Evolutionary conservation across 1,139 yeast species (phyloP).

Genomic region (Candida sp.): DNA sequence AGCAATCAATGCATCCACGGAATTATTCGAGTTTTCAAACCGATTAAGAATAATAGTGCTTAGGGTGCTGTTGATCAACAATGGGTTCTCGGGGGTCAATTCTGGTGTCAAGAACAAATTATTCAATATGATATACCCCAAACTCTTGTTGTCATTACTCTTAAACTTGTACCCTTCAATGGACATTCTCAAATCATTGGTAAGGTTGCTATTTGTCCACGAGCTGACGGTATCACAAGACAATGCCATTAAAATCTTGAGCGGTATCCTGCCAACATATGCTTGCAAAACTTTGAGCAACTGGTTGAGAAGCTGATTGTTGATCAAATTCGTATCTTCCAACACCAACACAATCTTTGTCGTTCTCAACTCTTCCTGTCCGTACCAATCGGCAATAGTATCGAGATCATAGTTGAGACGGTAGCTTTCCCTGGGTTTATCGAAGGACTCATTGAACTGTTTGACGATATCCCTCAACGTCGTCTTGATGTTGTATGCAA

Average conservation of each 20-base stretch:
- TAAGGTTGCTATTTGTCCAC: conserved; percentile 42
- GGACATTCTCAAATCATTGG: conserved; percentile 31
- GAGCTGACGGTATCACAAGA: conserved; percentile 45
- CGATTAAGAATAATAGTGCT: conserved; percentile 40
- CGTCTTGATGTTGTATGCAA: conserved; percentile 41
- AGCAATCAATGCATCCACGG: conserved; percentile 56
- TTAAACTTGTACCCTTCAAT: conserved; percentile 48
- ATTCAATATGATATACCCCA: conserved; percentile 41
- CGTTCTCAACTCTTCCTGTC: conserved; percentile 11
- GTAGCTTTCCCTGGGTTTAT: conserved; percentile 14
- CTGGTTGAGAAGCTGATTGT: conserved; percentile 52
- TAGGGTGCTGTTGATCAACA: conserved; percentile 26
- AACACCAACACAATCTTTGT: conserved; percentile 44
- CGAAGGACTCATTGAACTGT: conserved; percentile 25
- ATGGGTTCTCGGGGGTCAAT: conserved; percentile 19
- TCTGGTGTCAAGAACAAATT: conserved; percentile 35
- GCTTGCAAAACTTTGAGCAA: conserved; percentile 51
- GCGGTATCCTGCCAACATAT: conserved; percentile 37
- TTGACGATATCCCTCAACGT: conserved; percentile 41
- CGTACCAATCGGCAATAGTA: conserved; percentile 52
- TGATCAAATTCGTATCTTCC: conserved; percentile 71
- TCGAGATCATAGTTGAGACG: conserved; percentile 55
- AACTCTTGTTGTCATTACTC: conserved; percentile 43
- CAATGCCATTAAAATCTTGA: conserved; percentile 56
- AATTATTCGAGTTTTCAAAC: conserved; percentile 46